Base-by-base conservation (phyloP, 306 rosid genomes). In the Comarum palustre region DNA sequence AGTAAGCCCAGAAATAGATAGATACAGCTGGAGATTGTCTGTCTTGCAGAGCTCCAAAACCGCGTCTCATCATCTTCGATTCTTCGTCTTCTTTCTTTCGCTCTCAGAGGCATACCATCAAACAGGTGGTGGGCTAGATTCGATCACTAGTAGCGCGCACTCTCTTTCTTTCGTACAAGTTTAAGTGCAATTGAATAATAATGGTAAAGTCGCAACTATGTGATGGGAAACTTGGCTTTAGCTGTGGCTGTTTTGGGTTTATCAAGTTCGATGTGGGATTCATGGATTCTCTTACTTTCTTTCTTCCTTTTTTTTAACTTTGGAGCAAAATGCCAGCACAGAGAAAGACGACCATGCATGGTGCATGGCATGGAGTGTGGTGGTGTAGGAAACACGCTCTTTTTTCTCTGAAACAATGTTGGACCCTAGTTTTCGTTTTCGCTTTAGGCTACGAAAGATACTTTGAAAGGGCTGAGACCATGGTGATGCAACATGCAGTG, bases 31-130 rank as follows among this genome's bases (percentile, higher is more conserved):
- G 82, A 78, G 78, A 82, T 77, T 32, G 82, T 77, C 98, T 92
- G 96, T 75, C 87, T 62, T 74, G 84, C 89, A 39, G 10, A 82
- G 77, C 78, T 80, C 85, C 66, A 68, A 92, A 90, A 88, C 83
- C 98, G 98, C 96, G 96, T 92, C 45, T 61, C 57, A 68, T 73
- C 81, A n/a, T n/a, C n/a, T n/a, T n/a, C n/a, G n/a, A n/a, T 60
- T 76, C 73, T 74, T 76, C 75, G 74, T 62, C 75, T 84, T 69
- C 64, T 39, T 36, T 39, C 11, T 51, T n/a, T n/a, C 58, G 1
- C 65, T 9, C 54, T 75, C 85, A 78, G 84, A 78, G 82, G 83
- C 82, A 85, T 74, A 57, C 14, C 61, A 8, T 22, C 69, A 45
- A 65, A 59, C n/a, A 34, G 32, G 17, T 39, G 67, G 45, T 34